These are phyloP conservation scores for Strobilomyces echinocephalus DNA, from an alignment of 768 basidiomycete genomes.

Conservation along the genomic window DNA sequence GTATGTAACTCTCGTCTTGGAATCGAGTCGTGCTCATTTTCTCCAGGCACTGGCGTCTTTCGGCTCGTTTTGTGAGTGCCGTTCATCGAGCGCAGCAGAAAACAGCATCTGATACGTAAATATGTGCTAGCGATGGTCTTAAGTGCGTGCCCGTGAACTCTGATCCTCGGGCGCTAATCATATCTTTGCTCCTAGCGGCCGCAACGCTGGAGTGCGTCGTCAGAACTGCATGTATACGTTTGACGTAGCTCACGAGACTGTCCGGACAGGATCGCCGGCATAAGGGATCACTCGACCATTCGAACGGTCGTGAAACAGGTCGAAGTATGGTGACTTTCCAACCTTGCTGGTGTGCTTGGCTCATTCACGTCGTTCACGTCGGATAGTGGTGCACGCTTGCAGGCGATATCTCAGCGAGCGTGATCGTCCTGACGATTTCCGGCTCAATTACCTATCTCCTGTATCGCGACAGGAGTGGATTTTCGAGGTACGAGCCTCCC, in stretches of 20 bases:
- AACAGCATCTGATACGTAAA: not conserved
- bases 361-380: not conserved
- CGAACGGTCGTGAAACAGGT: not conserved
- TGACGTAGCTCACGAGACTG: not conserved
- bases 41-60: not conserved
- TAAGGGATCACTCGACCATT: not conserved
- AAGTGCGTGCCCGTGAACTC: not conserved
- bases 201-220: not conserved
- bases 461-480: not conserved
- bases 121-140: not conserved
- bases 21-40: not conserved
- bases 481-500: not conserved
- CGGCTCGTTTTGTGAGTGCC: not conserved
- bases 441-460: not conserved
- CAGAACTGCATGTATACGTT: not conserved
- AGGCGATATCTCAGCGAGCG: not conserved
- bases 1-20: not conserved
- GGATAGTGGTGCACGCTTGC: not conserved
- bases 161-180: not conserved
- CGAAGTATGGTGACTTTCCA: not conserved
- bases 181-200: not conserved
- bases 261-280: not conserved
- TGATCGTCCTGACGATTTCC: not conserved
- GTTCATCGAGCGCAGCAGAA: not conserved
- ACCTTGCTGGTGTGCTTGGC: not conserved